These are phyloP conservation scores for Lavandula angustifolia DNA, from an alignment of 257 asterid species.

Conservation along the genomic window DNA sequence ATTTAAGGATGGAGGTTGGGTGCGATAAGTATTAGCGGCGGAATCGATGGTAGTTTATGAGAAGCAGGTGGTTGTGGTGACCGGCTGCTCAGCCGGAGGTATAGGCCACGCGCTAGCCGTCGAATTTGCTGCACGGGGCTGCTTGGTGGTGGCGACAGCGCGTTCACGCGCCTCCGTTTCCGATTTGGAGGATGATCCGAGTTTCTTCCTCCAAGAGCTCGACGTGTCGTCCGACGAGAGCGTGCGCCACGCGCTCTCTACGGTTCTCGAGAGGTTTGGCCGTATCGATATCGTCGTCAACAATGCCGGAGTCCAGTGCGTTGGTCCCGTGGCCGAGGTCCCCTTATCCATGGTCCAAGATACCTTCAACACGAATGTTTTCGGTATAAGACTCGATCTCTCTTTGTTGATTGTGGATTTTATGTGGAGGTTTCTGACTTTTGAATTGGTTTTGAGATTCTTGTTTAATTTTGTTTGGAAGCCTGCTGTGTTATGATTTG, in stretches of 20 bases:
- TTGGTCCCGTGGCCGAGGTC: constrained; percentile 87
- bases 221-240: constrained; percentile 76
- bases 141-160: constrained; percentile 91
- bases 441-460: background rate
- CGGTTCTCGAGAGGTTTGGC: constrained; percentile 65
- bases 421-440: background rate
- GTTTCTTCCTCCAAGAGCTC: constrained; percentile 71
- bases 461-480: background rate
- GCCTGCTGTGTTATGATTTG: background rate
- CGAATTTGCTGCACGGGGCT: constrained; percentile 70
- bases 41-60: constrained; percentile 37
- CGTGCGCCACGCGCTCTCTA: constrained; percentile 56
- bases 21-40: background rate
- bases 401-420: background rate
- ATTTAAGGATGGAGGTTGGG: background rate
- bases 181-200: constrained; percentile 57
- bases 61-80: constrained; percentile 66
- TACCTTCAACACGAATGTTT: constrained; percentile 84
- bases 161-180: constrained; percentile 64
- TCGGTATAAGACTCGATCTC: constrained; percentile 42
- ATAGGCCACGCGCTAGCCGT: constrained; percentile 88
- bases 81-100: constrained; percentile 89
- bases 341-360: constrained; percentile 63
- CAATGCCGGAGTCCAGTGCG: constrained; percentile 88
- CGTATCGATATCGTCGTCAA: constrained; percentile 81